Conservation (phyloP, 2,329 filamentous ascomycete genomes). For the Penicillium brevicompactum region DNA sequence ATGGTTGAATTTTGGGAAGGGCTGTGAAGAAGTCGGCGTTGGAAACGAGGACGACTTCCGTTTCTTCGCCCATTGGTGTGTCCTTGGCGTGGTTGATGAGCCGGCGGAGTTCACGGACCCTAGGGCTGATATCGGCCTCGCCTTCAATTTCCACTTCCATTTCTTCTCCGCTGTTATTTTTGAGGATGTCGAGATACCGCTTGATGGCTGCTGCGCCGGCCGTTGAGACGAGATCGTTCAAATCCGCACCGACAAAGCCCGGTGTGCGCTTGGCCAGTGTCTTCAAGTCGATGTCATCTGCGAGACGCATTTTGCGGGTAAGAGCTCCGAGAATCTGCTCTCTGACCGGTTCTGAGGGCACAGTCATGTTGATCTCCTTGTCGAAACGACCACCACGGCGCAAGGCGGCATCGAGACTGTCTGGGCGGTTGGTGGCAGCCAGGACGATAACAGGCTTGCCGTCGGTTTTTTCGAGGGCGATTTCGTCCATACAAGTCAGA, state of each 20-base stretch:
- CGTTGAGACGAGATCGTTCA: slow-evolving; percentile 70
- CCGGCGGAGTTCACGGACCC: slow-evolving; percentile 50
- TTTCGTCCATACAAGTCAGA: slow-evolving; percentile 80
- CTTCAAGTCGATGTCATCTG: slow-evolving; percentile 71
- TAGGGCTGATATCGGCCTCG: slow-evolving; percentile 36
- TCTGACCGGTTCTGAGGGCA: slow-evolving; percentile 77
- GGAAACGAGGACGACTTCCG: slow-evolving; percentile 58
- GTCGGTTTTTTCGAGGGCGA: slow-evolving; percentile 70
- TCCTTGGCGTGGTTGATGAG: slow-evolving; percentile 59
- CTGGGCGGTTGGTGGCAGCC: slow-evolving; percentile 85
- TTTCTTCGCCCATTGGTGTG: slow-evolving; percentile 54
- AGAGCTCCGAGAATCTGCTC: slow-evolving; percentile 76
- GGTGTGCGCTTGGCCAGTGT: slow-evolving; percentile 80
- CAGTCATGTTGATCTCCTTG: slow-evolving; percentile 81
- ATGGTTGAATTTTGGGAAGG: slow-evolving; percentile 74
- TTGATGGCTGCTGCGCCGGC: slow-evolving; percentile 67
- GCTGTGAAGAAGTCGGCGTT: slow-evolving; percentile 74
- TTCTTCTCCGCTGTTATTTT: slow-evolving; percentile 42
- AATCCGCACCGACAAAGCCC: slow-evolving; percentile 89
- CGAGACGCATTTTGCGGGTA: slow-evolving; percentile 65
- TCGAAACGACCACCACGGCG: slow-evolving; percentile 76
- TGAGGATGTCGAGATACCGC: slow-evolving; percentile 58
- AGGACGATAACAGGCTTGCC: slow-evolving; percentile 84
- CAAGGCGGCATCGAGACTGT: slow-evolving; percentile 79
- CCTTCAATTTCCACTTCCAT: slow-evolving; percentile 57